These are phyloP conservation scores for Cladorrhinum sp. DNA, from an alignment of 2,329 filamentous ascomycete species.

Conservation along the genomic window DNA sequence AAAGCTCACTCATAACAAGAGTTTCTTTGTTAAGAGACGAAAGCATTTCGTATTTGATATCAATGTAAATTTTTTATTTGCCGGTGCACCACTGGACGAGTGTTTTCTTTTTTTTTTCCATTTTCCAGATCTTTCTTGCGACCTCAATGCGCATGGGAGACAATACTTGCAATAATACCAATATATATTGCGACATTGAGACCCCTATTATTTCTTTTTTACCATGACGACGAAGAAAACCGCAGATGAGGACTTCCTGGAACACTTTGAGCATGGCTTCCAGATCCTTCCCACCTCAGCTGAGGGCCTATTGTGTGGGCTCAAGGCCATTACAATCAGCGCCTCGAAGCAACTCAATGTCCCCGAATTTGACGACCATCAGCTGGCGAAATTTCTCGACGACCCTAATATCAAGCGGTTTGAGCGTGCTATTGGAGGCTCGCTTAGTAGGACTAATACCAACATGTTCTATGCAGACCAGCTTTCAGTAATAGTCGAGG, in stretches of 20 bases:
- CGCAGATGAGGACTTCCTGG: neutral
- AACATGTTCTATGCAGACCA: too few species aligned
- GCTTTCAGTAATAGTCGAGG: too few species aligned
- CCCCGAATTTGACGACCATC: neutral
- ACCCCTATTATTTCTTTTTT: neutral
- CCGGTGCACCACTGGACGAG: too few species aligned
- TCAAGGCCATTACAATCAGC: neutral
- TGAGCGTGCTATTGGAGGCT: too few species aligned
- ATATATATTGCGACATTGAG: too few species aligned
- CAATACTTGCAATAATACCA: too few species aligned
- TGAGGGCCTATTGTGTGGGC: neutral
- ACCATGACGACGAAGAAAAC: neutral
- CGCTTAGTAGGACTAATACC: too few species aligned
- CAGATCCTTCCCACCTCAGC: neutral
- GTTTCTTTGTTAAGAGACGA: neutral
- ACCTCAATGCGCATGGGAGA: too few species aligned
- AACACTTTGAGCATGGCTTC: neutral
- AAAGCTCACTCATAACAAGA: neutral
- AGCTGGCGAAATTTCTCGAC: neutral
- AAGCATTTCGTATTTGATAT: neutral
- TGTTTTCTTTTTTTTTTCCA: too few species aligned
- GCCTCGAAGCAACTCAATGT: neutral
- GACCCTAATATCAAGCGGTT: too few species aligned
- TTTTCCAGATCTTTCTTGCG: too few species aligned
- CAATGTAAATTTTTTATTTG: too few species aligned